Evolutionary conservation across 192 early-diverging fungal genomes (phyloP).

Genomic region (Martensiomyces pterosporus): DNA sequence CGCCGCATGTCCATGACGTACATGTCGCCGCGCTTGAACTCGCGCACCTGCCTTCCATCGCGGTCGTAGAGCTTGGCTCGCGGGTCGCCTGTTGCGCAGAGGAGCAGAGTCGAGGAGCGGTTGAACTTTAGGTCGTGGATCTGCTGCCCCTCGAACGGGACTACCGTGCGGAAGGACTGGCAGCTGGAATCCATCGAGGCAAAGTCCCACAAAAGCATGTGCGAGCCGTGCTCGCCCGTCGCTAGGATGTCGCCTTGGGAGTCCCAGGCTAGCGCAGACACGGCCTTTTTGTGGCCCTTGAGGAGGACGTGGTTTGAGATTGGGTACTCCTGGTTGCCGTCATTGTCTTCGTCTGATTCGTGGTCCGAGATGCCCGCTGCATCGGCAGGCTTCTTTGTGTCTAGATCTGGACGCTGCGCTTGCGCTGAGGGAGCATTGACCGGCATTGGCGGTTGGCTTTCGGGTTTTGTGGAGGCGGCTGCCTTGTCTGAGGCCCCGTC

Average conservation of each 20-base stretch:
- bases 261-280: constrained; percentile 76
- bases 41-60: constrained; percentile 68
- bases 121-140: constrained; percentile 80
- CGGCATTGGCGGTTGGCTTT: background rate
- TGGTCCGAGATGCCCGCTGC: too few species aligned
- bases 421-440: too few species aligned
- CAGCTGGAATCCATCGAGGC: constrained; percentile 75
- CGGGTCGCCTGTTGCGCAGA: constrained; percentile 73
- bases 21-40: constrained; percentile 87
- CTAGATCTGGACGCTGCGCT: too few species aligned
- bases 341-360: background rate
- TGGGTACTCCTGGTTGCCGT: constrained; percentile 5
- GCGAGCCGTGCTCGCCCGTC: constrained; percentile 77
- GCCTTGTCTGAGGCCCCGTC: too few species aligned
- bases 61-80: constrained; percentile 74
- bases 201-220: constrained; percentile 92
- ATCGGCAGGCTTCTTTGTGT: too few species aligned
- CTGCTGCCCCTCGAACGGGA: constrained; percentile 76
- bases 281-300: constrained; percentile 20
- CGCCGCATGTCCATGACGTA: constrained; percentile 86
- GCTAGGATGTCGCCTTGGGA: constrained; percentile 72
- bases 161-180: constrained; percentile 72
- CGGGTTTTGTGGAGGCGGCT: background rate
- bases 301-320: constrained; percentile 6
- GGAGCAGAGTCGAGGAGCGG: constrained; percentile 65